phyloP scores from a whole-genome alignment of 2,329 filamentous ascomycete genomes.

The Cladosporium velox region DNA sequence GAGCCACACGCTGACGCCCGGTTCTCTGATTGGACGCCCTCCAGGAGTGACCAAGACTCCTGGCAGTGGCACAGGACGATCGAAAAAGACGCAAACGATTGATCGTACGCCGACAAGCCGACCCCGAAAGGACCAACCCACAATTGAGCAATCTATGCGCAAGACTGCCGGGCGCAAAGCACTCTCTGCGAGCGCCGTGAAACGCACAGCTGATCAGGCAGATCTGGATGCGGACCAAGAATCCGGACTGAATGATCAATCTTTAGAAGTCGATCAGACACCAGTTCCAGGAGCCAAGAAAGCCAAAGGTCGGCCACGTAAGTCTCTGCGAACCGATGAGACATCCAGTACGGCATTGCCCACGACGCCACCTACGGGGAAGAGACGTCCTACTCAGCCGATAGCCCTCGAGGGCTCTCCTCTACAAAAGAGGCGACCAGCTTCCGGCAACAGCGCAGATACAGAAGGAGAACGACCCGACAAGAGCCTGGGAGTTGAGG shows the following conservation, averaged over 20 bases:
- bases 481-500: neutral
- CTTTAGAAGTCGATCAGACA: neutral
- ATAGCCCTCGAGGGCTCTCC: neutral
- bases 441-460: neutral
- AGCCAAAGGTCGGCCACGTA: neutral
- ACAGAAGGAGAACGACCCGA: neutral
- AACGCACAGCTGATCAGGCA: conserved; percentile 9
- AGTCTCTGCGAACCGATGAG: neutral
- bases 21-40: neutral
- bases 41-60: neutral
- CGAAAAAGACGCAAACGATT: neutral
- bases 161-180: neutral
- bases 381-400: neutral
- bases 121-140: neutral
- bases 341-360: neutral
- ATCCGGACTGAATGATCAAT: neutral
- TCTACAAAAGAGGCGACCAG: neutral
- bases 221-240: neutral
- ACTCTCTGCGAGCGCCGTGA: neutral
- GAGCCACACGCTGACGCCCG: neutral
- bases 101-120: neutral
- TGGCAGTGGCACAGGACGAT: neutral
- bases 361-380: neutral
- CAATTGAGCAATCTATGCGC: neutral
- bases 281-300: neutral